Evolutionary conservation across 176 grass and related monocot species (phyloP).

Genomic region (Rhipidocladum racemiflorum): DNA sequence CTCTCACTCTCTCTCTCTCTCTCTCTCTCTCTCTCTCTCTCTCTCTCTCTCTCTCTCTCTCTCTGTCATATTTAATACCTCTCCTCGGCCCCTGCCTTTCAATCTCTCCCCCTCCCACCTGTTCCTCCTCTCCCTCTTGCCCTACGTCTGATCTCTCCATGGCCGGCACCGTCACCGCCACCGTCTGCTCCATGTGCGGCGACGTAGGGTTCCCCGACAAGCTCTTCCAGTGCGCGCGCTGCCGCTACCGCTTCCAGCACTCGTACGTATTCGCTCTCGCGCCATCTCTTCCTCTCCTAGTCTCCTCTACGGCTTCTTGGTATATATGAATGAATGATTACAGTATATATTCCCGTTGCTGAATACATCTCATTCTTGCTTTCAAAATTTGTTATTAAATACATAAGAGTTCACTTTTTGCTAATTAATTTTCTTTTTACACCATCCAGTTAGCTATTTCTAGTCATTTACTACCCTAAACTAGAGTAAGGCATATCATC

Average conservation of each 20-base stretch:
- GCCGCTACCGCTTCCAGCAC: slow-evolving; percentile 88
- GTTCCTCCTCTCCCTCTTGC: background rate
- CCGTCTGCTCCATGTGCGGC: slow-evolving; percentile 93
- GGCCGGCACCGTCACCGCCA: slow-evolving; percentile 31
- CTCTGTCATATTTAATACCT: slow-evolving; percentile 42
- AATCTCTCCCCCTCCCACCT: slow-evolving; percentile 10
- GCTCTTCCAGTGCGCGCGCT: slow-evolving; percentile 83
- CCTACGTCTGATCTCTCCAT: slow-evolving; percentile 19
- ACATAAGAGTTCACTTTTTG: no score
- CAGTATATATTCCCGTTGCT: background rate
- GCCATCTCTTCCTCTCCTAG: background rate
- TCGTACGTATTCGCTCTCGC: slow-evolving; percentile 44
- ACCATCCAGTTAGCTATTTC: no score
- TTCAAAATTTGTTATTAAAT: no score
- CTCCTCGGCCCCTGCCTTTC: slow-evolving; percentile 22
- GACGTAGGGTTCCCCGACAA: slow-evolving; percentile 98
- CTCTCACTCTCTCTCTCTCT: background rate
- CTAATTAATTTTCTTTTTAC: no score
- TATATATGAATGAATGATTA: background rate
- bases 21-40: background rate
- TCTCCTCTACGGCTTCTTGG: background rate
- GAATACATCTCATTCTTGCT: no score
- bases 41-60: background rate
- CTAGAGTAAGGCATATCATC: no score
- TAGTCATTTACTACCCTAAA: no score